Evolutionary conservation across 2,329 filamentous ascomycete species (phyloP).

Genomic region (Colletotrichum sojae): DNA sequence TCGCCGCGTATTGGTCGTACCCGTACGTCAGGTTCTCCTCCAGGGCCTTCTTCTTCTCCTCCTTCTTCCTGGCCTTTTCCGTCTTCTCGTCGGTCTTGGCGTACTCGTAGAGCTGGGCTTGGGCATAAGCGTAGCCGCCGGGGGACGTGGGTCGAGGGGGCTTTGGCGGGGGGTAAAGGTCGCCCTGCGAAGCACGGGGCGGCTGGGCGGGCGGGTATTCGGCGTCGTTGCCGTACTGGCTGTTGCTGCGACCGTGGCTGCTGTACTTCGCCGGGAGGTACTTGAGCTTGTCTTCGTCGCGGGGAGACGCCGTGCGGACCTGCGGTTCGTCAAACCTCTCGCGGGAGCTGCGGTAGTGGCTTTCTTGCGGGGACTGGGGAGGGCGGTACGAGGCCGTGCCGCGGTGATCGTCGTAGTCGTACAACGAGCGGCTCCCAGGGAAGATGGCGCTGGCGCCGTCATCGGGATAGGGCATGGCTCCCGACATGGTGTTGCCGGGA

Average conservation of each 20-base stretch:
- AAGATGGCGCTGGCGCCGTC: constrained; percentile 55
- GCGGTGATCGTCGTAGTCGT: constrained; percentile 56
- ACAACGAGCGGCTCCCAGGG: constrained; percentile 53
- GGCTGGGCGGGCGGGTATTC: constrained; percentile 47
- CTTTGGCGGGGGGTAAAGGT: constrained; percentile 50
- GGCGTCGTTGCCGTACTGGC: constrained; percentile 39
- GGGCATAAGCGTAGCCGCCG: constrained; percentile 46
- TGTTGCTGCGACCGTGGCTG: constrained; percentile 48
- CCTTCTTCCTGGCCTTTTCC: constrained; percentile 47
- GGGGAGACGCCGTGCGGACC: constrained; percentile 41
- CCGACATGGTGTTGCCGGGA: constrained; percentile 26
- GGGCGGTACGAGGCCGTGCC: constrained; percentile 49
- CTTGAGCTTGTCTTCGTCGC: constrained; percentile 56
- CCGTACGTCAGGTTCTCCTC: constrained; percentile 69
- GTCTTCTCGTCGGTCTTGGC: constrained; percentile 41
- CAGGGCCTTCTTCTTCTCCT: constrained; percentile 48
- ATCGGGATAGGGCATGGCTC: constrained; percentile 57
- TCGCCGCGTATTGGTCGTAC: constrained; percentile 32
- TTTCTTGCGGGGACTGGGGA: constrained; percentile 52
- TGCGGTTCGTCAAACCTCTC: constrained; percentile 49
- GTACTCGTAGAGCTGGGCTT: constrained; percentile 49
- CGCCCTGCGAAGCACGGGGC: constrained; percentile 46
- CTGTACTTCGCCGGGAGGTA: constrained; percentile 65
- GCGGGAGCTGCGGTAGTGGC: constrained; percentile 55
- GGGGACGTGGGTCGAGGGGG: constrained; percentile 39